Percentiles rank a stretch among this genome's conserved stretches.
Evolutionary conservation across 2,329 filamentous ascomycete species (phyloP).

Genomic region (Talaromyces sp.): DNA sequence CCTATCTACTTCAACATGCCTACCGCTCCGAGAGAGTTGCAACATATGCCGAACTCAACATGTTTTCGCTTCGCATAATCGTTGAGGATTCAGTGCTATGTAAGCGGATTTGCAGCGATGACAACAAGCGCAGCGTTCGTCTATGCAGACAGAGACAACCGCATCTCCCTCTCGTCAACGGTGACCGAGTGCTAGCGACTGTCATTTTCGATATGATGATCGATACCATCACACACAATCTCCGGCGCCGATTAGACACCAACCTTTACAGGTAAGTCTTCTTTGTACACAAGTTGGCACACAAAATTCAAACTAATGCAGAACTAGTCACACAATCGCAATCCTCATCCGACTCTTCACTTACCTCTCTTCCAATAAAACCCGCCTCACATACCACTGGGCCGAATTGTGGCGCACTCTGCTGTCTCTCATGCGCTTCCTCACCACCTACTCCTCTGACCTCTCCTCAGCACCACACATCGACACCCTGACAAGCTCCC

Average conservation of each 20-base stretch:
- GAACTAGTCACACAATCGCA: constrained; percentile 63
- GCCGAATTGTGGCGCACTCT: constrained; percentile 89
- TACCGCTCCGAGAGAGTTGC: constrained; percentile 75
- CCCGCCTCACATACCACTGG: constrained; percentile 87
- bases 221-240: constrained; percentile 90
- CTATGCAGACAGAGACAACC: constrained; percentile 87
- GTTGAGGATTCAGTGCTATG: constrained; percentile 80
- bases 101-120: constrained; percentile 79
- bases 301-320: neutral
- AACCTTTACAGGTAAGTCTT: constrained; percentile 67
- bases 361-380: constrained; percentile 76
- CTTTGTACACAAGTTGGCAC: neutral
- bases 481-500: constrained; percentile 68
- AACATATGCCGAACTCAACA: constrained; percentile 77
- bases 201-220: constrained; percentile 81
- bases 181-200: constrained; percentile 70
- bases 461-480: constrained; percentile 67
- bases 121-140: constrained; percentile 69
- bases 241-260: constrained; percentile 78
- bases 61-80: constrained; percentile 80
- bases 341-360: constrained; percentile 80
- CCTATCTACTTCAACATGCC: constrained; percentile 90
- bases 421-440: constrained; percentile 81
- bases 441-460: constrained; percentile 80
- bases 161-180: constrained; percentile 70